Conservation (phyloP, 1,139 yeast species). For the Geotrichum klebahnii region DNA sequence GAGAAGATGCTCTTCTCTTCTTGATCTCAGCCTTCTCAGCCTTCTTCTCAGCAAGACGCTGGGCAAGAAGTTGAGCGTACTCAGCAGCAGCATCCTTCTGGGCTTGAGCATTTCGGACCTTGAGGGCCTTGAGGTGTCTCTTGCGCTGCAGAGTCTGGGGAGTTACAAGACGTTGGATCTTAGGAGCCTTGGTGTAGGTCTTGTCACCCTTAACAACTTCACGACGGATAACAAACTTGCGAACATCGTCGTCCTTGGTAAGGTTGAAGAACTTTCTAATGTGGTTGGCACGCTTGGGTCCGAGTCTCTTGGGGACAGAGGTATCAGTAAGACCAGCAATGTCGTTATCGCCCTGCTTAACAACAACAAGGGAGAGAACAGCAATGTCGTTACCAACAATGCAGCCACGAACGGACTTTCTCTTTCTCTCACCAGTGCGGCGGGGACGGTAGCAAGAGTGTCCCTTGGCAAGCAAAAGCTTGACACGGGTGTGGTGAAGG, state of each 20-base stretch:
- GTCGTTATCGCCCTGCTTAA: constrained; percentile 95
- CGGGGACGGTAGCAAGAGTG: constrained; percentile 99
- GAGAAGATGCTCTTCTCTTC: constrained; percentile 99
- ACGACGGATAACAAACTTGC: constrained; percentile 96
- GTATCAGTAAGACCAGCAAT: constrained; percentile 93
- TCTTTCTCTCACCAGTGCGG: constrained; percentile 99
- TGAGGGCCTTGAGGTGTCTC: constrained; percentile 92
- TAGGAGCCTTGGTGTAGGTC: constrained; percentile 99
- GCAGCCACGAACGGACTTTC: constrained; percentile 99
- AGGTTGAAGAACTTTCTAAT: constrained; percentile 99
- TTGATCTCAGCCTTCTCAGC: constrained; percentile 96
- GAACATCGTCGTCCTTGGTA: constrained; percentile 93
- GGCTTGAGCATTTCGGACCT: constrained; percentile 95
- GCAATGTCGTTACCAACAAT: constrained; percentile 97
- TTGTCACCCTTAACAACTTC: constrained; percentile 97
- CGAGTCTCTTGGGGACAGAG: constrained; percentile 96
- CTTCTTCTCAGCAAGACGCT: constrained; percentile 96
- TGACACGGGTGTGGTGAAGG: constrained; percentile 99
- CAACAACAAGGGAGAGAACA: constrained; percentile 86
- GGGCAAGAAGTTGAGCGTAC: constrained; percentile 97
- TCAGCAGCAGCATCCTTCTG: constrained; percentile 99
- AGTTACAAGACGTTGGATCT: constrained; percentile 98
- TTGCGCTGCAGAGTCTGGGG: constrained; percentile 99
- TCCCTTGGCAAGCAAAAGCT: constrained; percentile 88
- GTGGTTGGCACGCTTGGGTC: constrained; percentile 99